Percentiles rank a stretch among this genome's conserved stretches.
phyloP scores from a whole-genome alignment of 176 grass and related monocot genomes.

The Oryza glumipatula region DNA sequence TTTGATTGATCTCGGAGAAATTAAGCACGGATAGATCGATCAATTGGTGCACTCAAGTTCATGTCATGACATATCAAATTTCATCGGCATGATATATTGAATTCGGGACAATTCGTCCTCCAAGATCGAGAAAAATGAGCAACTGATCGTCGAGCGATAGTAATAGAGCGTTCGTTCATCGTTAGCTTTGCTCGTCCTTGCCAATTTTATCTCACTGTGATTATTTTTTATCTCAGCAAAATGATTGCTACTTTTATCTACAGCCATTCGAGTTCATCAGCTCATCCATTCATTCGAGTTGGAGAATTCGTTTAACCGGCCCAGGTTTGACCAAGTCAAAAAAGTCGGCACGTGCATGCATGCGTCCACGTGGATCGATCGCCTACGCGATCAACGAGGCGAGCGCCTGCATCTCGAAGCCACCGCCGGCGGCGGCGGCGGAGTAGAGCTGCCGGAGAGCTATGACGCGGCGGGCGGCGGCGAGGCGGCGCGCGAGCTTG shows the following conservation, averaged over 20 bases:
- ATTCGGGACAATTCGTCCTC: background rate
- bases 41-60: background rate
- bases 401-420: slow-evolving; percentile 50
- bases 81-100: background rate
- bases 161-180: background rate
- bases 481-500: slow-evolving; percentile 47
- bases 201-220: too few relatives aligned
- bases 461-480: slow-evolving; percentile 42
- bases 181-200: too few relatives aligned
- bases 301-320: background rate
- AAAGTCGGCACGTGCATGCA: background rate
- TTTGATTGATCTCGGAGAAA: background rate
- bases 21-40: background rate
- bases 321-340: background rate
- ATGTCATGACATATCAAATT: background rate
- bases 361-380: background rate
- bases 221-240: background rate
- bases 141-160: background rate
- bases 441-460: slow-evolving; percentile 52
- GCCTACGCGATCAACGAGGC: slow-evolving; percentile 62
- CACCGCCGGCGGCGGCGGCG: background rate
- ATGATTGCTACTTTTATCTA: background rate
- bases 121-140: background rate
- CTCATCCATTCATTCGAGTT: background rate
- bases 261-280: background rate